phyloP scores from a whole-genome alignment of 768 basidiomycete genomes.

The Podaxis sp. region DNA sequence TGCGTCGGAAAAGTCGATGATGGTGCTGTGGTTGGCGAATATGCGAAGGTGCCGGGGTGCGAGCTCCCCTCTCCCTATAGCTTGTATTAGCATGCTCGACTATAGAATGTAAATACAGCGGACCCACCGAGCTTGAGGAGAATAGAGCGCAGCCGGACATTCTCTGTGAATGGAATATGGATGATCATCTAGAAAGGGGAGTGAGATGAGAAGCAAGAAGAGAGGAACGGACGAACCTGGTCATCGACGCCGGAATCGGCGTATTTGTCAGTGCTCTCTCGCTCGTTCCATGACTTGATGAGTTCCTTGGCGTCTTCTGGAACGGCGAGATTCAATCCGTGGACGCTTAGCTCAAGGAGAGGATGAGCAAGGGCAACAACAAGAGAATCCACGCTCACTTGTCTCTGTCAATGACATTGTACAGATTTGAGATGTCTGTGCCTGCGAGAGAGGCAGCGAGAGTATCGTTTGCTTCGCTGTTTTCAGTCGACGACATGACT shows the following conservation, averaged over 20 bases:
- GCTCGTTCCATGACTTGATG: constrained; percentile 81
- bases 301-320: constrained; percentile 77
- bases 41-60: constrained; percentile 75
- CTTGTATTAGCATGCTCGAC: not conserved
- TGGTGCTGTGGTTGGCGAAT: constrained; percentile 71
- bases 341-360: constrained; percentile 53
- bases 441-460: constrained; percentile 45
- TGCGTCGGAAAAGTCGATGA: constrained; percentile 76
- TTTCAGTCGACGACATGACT: not conserved
- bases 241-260: constrained; percentile 85
- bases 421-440: constrained; percentile 55
- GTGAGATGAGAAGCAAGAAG: constrained; percentile 12
- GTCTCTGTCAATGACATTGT: constrained; percentile 60
- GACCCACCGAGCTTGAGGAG: constrained; percentile 72
- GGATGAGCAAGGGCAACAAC: constrained; percentile 18
- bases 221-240: constrained; percentile 49
- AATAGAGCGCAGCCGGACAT: constrained; percentile 73
- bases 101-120: constrained; percentile 1
- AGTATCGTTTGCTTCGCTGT: constrained; percentile 32
- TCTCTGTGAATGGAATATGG: constrained; percentile 78
- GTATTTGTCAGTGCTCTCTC: constrained; percentile 64
- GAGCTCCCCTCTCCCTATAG: constrained; percentile 70
- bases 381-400: constrained; percentile 45
- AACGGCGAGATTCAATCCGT: constrained; percentile 78
- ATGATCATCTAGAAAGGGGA: constrained; percentile 59